phyloP scores from a whole-genome alignment of 2,329 filamentous ascomycete species.

The Berkeleyomyces rouxiae region DNA sequence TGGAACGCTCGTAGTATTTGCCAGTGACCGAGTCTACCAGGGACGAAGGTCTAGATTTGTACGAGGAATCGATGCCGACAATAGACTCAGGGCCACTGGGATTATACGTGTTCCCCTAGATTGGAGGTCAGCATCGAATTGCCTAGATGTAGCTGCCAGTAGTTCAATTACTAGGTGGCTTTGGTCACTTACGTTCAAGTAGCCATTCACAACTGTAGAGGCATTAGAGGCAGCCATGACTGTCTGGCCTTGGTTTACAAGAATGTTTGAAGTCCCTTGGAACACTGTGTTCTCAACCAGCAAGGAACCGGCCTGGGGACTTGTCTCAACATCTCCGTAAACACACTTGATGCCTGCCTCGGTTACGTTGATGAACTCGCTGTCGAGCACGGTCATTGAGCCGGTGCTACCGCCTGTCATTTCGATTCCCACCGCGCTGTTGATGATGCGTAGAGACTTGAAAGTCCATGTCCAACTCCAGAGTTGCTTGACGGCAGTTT shows the following conservation, averaged over 20 bases:
- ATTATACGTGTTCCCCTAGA: constrained; percentile 48
- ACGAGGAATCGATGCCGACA: constrained; percentile 29
- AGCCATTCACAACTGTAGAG: constrained; percentile 19
- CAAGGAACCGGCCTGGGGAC: constrained; percentile 23
- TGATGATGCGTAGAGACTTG: constrained; percentile 45
- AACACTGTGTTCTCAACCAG: constrained; percentile 33
- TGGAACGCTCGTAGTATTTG: constrained; percentile 54
- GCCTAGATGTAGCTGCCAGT: neutral
- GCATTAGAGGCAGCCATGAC: constrained; percentile 22
- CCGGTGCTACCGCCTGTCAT: constrained; percentile 51
- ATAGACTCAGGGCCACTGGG: constrained; percentile 28
- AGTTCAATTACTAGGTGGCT: neutral
- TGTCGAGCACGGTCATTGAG: constrained; percentile 61
- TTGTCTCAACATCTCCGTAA: constrained; percentile 49
- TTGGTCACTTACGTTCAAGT: constrained; percentile 12
- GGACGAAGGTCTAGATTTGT: constrained; percentile 30
- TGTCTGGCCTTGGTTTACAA: constrained; percentile 24
- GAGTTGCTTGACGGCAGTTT: constrained; percentile 52
- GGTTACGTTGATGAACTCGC: constrained; percentile 33
- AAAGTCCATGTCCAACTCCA: constrained; percentile 69
- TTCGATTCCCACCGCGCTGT: constrained; percentile 49
- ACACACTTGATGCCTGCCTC: constrained; percentile 8
- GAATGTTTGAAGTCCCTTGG: constrained; percentile 20
- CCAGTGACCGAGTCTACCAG: constrained; percentile 32
- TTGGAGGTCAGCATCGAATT: constrained; percentile 16